A percentile compares a stretch with the other conserved stretches of the same genome.
Evolutionary conservation across 2,329 filamentous ascomycete genomes (phyloP).

Genomic region (Ceratocystis destructans): DNA sequence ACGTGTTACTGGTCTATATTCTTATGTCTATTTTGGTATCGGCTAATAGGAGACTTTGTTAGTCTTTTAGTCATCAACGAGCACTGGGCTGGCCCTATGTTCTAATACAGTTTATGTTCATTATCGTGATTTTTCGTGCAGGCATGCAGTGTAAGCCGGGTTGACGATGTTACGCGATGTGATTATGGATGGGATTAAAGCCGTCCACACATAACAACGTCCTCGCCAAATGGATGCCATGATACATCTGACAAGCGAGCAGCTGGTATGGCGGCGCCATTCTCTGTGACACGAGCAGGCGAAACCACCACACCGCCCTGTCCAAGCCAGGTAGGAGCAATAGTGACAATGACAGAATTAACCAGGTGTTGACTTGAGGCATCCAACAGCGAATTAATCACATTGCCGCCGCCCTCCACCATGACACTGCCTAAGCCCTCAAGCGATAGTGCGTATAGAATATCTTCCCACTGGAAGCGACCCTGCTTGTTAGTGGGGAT

Average conservation of each 20-base stretch:
- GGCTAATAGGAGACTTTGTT: conserved; percentile 2
- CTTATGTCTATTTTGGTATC: conserved; percentile 5
- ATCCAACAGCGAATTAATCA: conserved; percentile 71
- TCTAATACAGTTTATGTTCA: conserved; percentile 22
- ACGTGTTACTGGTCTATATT: not conserved
- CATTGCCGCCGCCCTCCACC: conserved; percentile 74
- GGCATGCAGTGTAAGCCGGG: too few species aligned
- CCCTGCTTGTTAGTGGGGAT: conserved; percentile 27
- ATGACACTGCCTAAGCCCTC: conserved; percentile 65
- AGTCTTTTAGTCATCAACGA: not conserved
- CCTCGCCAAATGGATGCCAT: conserved; percentile 69
- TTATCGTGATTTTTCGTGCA: conserved; percentile 19
- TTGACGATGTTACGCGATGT: not conserved
- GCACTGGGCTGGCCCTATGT: conserved; percentile 11
- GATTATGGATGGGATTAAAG: conserved; percentile 25
- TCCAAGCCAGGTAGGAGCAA: conserved; percentile 85
- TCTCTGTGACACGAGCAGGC: conserved; percentile 44
- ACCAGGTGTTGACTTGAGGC: conserved; percentile 47
- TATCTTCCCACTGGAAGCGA: conserved; percentile 48
- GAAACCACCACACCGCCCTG: conserved; percentile 66
- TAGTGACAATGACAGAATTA: conserved; percentile 70
- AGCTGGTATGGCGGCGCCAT: conserved; percentile 42
- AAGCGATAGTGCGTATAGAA: conserved; percentile 43
- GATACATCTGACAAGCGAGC: conserved; percentile 51
- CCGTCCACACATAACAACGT: conserved; percentile 67